Conservation (phyloP, 306 rosid species). For the Crotalaria pallida region DNA sequence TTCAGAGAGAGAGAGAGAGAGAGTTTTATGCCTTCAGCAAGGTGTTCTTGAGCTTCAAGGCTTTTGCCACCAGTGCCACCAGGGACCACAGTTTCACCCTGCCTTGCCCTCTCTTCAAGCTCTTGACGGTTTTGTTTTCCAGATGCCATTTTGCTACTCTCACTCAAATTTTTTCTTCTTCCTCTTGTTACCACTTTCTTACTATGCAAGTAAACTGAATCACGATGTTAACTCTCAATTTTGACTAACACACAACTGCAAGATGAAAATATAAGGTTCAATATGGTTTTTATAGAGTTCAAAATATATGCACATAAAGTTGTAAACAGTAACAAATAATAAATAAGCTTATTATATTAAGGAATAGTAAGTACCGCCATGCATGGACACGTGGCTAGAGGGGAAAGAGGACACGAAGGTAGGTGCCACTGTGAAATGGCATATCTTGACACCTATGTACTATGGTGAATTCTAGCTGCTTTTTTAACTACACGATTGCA, state of each 20-base stretch:
- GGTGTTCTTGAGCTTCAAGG: slow-evolving; percentile 73
- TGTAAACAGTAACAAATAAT: neutral
- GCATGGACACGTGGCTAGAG: slow-evolving; percentile 17
- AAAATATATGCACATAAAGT: slow-evolving; percentile 14
- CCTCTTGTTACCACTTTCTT: neutral
- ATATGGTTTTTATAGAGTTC: slow-evolving; percentile 14
- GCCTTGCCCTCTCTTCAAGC: slow-evolving; percentile 57
- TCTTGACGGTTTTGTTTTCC: slow-evolving; percentile 34
- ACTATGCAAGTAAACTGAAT: neutral
- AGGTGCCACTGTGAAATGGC: slow-evolving; percentile 5
- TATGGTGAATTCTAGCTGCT: neutral
- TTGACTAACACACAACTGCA: neutral
- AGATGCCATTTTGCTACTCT: slow-evolving; percentile 47
- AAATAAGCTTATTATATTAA: neutral
- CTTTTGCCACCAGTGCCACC: slow-evolving; percentile 84
- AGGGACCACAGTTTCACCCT: slow-evolving; percentile 68
- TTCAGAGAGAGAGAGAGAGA: no score
- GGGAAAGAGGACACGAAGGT: slow-evolving; percentile 12
- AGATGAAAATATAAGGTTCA: neutral
- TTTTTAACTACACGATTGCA: neutral
- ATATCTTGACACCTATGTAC: slow-evolving; percentile 1
- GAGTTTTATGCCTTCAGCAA: no score
- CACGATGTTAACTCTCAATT: neutral
- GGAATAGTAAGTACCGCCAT: neutral
- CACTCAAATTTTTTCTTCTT: neutral